Percentiles rank a stretch among this genome's conserved stretches.
phyloP scores from a whole-genome alignment of 2,329 filamentous ascomycete species.

The Apiospora hydei region DNA sequence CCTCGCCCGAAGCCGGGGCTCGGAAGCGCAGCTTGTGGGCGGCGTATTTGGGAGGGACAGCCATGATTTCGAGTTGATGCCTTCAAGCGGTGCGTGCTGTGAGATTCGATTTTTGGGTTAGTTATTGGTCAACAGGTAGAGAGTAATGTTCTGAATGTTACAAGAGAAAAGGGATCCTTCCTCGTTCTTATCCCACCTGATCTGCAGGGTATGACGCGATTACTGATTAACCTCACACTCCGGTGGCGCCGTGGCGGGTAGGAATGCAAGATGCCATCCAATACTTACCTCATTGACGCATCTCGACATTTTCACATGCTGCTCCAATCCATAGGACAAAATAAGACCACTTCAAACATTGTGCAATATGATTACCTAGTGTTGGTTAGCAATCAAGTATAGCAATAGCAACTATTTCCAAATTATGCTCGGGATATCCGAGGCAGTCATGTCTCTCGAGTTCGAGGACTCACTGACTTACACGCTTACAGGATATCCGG shows the following conservation, averaged over 20 bases:
- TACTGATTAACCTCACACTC: not conserved
- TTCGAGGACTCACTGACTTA: too few relatives aligned
- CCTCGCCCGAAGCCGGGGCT: constrained; percentile 40
- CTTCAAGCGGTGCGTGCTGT: not conserved
- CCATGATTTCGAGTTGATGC: constrained; percentile 59
- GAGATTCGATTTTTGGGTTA: not conserved
- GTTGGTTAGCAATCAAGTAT: too few relatives aligned
- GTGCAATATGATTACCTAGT: too few relatives aligned
- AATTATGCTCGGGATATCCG: not conserved
- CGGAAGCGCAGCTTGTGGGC: constrained; percentile 70
- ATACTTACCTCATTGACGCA: not conserved
- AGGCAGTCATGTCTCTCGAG: too few relatives aligned
- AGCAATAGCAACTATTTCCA: not conserved
- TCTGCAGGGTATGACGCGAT: constrained; percentile 7
- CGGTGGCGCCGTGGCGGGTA: constrained; percentile 15
- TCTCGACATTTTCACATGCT: not conserved
- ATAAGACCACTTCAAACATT: too few relatives aligned
- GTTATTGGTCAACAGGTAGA: not conserved
- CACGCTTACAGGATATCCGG: too few relatives aligned
- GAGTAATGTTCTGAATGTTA: too few relatives aligned
- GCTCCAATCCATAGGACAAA: too few relatives aligned
- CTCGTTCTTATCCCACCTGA: not conserved
- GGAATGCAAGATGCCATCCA: not conserved
- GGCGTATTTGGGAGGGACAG: constrained; percentile 78
- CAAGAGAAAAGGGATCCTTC: not conserved